A percentile compares a stretch with the other conserved stretches of the same genome.
Evolutionary conservation across 2,329 filamentous ascomycete genomes (phyloP).

Genomic region (Calonectria henricotiae): DNA sequence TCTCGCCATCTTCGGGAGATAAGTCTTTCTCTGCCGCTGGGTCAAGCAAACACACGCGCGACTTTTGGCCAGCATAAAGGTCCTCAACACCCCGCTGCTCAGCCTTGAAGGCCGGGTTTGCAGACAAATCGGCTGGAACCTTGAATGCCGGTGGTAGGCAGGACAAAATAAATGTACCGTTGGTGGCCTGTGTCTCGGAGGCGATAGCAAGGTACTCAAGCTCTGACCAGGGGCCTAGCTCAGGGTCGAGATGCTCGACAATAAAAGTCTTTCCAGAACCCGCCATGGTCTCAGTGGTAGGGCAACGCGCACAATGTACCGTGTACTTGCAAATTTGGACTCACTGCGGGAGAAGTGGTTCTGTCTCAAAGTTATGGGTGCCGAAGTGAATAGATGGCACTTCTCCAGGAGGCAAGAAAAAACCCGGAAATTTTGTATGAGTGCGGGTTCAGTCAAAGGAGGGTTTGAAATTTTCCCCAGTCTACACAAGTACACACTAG

Average conservation of each 20-base stretch:
- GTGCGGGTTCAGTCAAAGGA: slow-evolving; percentile 12
- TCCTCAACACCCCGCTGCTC: slow-evolving; percentile 87
- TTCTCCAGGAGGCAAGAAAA: slow-evolving; percentile 6
- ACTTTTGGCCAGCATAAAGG: slow-evolving; percentile 81
- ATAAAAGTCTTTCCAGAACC: slow-evolving; percentile 81
- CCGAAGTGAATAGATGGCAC: neutral
- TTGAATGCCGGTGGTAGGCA: slow-evolving; percentile 82
- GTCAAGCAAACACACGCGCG: slow-evolving; percentile 89
- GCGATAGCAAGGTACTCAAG: slow-evolving; percentile 94
- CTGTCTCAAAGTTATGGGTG: neutral
- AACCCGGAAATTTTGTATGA: slow-evolving; percentile 9
- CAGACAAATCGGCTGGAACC: slow-evolving; percentile 72
- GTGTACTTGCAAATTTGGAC: slow-evolving; percentile 13
- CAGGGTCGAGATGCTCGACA: slow-evolving; percentile 96
- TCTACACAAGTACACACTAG: slow-evolving; percentile 22
- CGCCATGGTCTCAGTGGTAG: slow-evolving; percentile 56
- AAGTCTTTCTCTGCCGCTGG: slow-evolving; percentile 87
- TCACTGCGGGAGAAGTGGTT: neutral
- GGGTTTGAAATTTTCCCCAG: slow-evolving; percentile 37
- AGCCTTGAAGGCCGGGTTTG: slow-evolving; percentile 76
- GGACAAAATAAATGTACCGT: slow-evolving; percentile 84
- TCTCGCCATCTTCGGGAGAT: slow-evolving; percentile 84
- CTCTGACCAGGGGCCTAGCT: slow-evolving; percentile 94
- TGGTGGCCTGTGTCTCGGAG: slow-evolving; percentile 79
- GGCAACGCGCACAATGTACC: neutral